Conservation (phyloP, 2,329 filamentous ascomycete species). For the Cercospora sp. region DNA sequence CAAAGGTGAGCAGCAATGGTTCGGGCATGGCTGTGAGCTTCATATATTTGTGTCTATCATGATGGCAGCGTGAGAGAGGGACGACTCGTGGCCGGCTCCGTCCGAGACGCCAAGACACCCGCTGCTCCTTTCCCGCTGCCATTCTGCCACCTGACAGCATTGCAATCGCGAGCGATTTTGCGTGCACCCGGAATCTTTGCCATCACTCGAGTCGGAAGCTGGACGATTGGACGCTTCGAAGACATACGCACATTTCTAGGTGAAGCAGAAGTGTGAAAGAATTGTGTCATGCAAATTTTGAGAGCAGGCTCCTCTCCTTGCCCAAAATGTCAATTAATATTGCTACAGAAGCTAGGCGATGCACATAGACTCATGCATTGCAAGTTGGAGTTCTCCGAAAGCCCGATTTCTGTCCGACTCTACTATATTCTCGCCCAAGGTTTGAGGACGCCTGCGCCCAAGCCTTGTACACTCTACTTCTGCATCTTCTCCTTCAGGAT, state of each 20-base stretch:
- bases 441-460: neutral
- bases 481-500: constrained; percentile 2
- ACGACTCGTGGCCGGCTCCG: neutral
- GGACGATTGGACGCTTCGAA: neutral
- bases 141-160: neutral
- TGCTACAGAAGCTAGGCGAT: neutral
- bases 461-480: neutral
- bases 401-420: neutral
- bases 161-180: neutral
- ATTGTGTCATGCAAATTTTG: neutral
- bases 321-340: neutral
- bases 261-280: neutral
- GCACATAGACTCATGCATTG: neutral
- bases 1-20: neutral
- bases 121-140: neutral
- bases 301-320: neutral
- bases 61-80: neutral
- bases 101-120: neutral
- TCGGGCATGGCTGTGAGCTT: neutral
- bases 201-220: neutral
- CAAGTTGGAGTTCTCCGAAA: neutral
- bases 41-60: neutral
- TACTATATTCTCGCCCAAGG: neutral
- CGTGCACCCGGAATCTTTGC: neutral
- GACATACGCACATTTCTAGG: neutral